These are phyloP conservation scores for Metschnikowia arizonensis DNA, from an alignment of 805 yeast genomes.

Conservation along the genomic window DNA sequence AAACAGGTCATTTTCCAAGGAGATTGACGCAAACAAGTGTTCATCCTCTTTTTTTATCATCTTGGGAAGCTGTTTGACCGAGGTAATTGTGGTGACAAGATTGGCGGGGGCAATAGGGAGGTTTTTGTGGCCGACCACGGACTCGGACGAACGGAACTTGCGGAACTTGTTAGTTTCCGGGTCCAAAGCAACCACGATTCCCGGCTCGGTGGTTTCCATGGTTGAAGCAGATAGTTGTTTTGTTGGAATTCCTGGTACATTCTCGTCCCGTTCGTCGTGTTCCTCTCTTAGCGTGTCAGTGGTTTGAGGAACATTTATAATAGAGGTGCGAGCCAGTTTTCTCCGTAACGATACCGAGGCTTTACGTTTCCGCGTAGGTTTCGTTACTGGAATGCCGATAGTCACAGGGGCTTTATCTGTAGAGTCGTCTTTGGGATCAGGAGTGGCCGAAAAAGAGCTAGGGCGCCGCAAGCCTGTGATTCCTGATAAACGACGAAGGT, in stretches of 20 bases:
- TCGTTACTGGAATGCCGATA: constrained; percentile 37
- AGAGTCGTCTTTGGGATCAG: constrained; percentile 15
- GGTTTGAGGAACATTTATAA: constrained; percentile 9
- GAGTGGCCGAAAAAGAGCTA: constrained; percentile 19
- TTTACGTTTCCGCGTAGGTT: constrained; percentile 26
- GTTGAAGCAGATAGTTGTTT: constrained; percentile 7
- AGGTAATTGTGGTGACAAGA: constrained; percentile 29
- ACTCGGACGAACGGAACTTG: constrained; percentile 21
- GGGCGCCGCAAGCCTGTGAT: constrained; percentile 27
- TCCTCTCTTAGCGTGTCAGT: constrained; percentile 5
- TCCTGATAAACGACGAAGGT: constrained; percentile 37
- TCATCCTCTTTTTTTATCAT: constrained; percentile 34
- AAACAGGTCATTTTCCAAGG: constrained; percentile 50
- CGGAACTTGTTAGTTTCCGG: constrained; percentile 26
- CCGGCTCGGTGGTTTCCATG: constrained; percentile 6
- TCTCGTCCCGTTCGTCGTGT: constrained; percentile 7
- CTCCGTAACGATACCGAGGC: constrained; percentile 4
- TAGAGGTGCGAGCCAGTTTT: constrained; percentile 8
- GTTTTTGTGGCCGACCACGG: constrained; percentile 11
- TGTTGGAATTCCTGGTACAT: not conserved
- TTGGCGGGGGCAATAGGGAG: constrained; percentile 39
- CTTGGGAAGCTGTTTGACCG: constrained; percentile 33
- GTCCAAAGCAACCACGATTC: constrained; percentile 32
- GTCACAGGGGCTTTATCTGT: constrained; percentile 25
- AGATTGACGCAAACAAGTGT: constrained; percentile 40